Evolutionary conservation across 1,139 yeast genomes (phyloP).

Genomic region (Magnusiomyces paraingens): DNA sequence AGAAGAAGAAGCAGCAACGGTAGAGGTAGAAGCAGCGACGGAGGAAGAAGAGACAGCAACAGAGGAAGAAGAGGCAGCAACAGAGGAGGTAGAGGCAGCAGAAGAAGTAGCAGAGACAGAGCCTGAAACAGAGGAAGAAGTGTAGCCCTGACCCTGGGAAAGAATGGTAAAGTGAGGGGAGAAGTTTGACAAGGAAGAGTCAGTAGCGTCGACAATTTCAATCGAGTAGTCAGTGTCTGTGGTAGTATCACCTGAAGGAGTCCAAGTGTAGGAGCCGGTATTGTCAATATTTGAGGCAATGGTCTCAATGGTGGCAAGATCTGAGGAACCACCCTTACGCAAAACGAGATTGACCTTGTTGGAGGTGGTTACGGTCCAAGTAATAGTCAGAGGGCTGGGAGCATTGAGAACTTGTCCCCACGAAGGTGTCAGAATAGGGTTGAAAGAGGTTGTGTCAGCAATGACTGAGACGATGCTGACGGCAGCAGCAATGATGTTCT

Average conservation of each 20-base stretch:
- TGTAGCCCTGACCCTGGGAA: constrained; percentile 24
- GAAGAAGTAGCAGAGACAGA: constrained; percentile 23
- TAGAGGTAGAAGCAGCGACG: constrained; percentile 17
- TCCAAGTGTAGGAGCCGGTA: constrained; percentile 30
- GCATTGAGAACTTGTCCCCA: constrained; percentile 28
- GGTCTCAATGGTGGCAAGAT: constrained; percentile 23
- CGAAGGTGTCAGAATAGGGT: constrained; percentile 27
- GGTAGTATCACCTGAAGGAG: constrained; percentile 21
- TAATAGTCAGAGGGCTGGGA: constrained; percentile 21
- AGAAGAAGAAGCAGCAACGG: constrained; percentile 18
- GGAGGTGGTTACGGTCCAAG: constrained; percentile 28
- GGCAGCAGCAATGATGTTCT: constrained; percentile 22
- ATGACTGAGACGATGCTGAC: constrained; percentile 24
- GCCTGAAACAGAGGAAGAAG: constrained; percentile 17
- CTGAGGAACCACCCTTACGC: constrained; percentile 26
- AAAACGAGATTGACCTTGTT: constrained; percentile 29
- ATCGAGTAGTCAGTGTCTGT: constrained; percentile 32
- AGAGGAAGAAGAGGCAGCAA: constrained; percentile 7
- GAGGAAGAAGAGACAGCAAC: constrained; percentile 16
- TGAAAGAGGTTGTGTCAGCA: constrained; percentile 17
- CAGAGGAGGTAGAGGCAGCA: constrained; percentile 14
- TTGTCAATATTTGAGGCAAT: constrained; percentile 29
- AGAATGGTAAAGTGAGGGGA: constrained; percentile 31
- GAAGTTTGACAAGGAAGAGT: constrained; percentile 22
- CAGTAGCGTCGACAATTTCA: constrained; percentile 24